Evolutionary conservation across 2,329 filamentous ascomycete genomes (phyloP), one percentile per base, ranked within the genome.

Genomic region (Phoma sp.): DNA sequence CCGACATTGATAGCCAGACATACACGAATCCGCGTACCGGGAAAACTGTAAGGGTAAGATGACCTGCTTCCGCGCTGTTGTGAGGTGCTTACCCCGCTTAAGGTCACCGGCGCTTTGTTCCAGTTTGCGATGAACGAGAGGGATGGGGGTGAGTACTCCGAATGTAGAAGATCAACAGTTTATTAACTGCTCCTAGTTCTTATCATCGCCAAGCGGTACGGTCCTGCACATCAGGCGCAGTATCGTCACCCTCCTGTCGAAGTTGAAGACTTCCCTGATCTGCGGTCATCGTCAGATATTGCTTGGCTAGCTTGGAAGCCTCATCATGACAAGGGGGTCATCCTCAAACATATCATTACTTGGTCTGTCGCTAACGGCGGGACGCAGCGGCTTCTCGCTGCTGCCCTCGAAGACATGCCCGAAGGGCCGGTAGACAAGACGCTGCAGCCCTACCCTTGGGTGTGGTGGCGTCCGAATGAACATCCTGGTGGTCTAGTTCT

Each of bases 281-380:
- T 54, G 2, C 40, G 45, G 18, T 48, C 40, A 5, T 48, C 45
- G 18, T 54, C 51, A 14, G 51, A 48, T 13, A 44, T 54, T 22
- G 24, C 40, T 23, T 54, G 51, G 45, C 35, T 54, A 3, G 45
- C 45, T 22, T 54, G 51, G 45, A 54, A 45, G 22, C 51, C 51
- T 8, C 33, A 39, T n/a, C 39, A 48, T 10, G 45, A 48, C 2
- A 54, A 41, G 38, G 45, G 40, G 4, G 10, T 32, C 22, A 48
- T 40, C 8, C 46, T 55, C 33, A 51, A 55, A n/a, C 46, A 50
- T 24, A 33, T 55, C 22, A 22, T 55, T 10, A 47, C 32, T 6
- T 51, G 52, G 47, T 51, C 52, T 4, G 24, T 55, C 22, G 37
- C 41, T 8, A 55, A 51, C 5, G 36, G 37, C 13, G 41, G 11